Evolutionary conservation across 768 basidiomycete species (phyloP).

Genomic region (Baorangia bicolor): DNA sequence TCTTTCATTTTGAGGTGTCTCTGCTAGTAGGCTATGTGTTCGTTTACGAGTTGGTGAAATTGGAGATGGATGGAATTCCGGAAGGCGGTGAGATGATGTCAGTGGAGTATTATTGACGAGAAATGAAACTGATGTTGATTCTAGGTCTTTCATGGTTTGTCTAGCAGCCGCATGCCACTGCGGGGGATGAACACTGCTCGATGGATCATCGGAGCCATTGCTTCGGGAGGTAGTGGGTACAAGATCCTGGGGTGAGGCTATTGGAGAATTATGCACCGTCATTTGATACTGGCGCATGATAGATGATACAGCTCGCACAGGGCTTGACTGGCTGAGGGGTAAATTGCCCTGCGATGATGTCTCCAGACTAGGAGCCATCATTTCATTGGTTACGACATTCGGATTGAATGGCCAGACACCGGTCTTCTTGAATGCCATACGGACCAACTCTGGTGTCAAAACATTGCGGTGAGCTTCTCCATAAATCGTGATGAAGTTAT

Average conservation of each 20-base stretch:
- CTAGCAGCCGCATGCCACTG: no score
- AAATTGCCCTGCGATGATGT: constrained; percentile 6
- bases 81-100: background rate
- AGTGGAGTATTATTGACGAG: background rate
- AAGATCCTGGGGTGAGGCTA: no score
- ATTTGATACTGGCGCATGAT: background rate
- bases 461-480: constrained; percentile 5
- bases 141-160: background rate
- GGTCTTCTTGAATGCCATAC: constrained; percentile 27
- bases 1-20: background rate
- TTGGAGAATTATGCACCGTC: no score
- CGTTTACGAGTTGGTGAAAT: background rate
- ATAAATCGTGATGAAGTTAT: constrained; percentile 20
- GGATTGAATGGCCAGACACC: constrained; percentile 26
- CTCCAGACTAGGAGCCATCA: constrained; percentile 11
- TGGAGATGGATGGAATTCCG: background rate
- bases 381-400: background rate
- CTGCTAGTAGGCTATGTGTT: background rate
- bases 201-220: no score
- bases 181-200: no score
- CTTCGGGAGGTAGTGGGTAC: no score
- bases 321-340: constrained; percentile 20
- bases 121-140: constrained; percentile 7
- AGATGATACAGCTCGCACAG: background rate
- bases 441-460: constrained; percentile 22